phyloP scores from a whole-genome alignment of 2,329 filamentous ascomycete species.

The Diaporthe australafricana region DNA sequence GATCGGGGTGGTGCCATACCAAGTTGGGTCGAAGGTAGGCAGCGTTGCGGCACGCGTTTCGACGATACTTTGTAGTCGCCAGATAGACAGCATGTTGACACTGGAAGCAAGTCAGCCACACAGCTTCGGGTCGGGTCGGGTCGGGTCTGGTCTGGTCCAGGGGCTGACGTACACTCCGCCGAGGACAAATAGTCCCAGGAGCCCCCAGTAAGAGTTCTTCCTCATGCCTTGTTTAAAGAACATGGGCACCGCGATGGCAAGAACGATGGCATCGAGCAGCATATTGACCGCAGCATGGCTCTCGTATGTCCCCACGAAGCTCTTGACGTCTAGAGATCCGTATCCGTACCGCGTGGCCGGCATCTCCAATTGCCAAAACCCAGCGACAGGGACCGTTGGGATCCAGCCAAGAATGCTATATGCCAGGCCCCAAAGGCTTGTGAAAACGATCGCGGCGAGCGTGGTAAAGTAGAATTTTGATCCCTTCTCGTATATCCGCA shows the following conservation, averaged over 20 bases:
- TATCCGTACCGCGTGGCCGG: slow-evolving; percentile 43
- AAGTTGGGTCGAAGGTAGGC: slow-evolving; percentile 50
- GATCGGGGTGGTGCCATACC: slow-evolving; percentile 50
- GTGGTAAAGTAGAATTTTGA: slow-evolving; percentile 38
- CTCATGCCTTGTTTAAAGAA: slow-evolving; percentile 44
- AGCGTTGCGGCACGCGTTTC: slow-evolving; percentile 46
- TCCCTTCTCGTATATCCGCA: slow-evolving; percentile 38
- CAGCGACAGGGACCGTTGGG: slow-evolving; percentile 46
- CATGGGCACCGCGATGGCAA: slow-evolving; percentile 47
- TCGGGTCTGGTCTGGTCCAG: neutral
- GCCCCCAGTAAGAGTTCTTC: slow-evolving; percentile 46
- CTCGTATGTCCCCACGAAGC: slow-evolving; percentile 45
- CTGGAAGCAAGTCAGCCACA: slow-evolving; percentile 36
- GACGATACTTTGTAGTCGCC: slow-evolving; percentile 47
- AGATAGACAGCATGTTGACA: slow-evolving; percentile 48
- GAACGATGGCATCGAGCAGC: slow-evolving; percentile 46
- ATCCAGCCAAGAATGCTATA: slow-evolving; percentile 48
- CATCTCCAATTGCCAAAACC: slow-evolving; percentile 45
- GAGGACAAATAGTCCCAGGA: slow-evolving; percentile 46
- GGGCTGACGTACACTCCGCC: slow-evolving; percentile 45
- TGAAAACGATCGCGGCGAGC: slow-evolving; percentile 42
- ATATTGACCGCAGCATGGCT: slow-evolving; percentile 47
- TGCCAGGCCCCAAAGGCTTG: slow-evolving; percentile 45
- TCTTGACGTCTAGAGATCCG: slow-evolving; percentile 42
- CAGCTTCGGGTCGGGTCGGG: no score